These are phyloP conservation scores for Gynochthodes officinalis DNA, from an alignment of 257 asterid species.

Conservation along the genomic window DNA sequence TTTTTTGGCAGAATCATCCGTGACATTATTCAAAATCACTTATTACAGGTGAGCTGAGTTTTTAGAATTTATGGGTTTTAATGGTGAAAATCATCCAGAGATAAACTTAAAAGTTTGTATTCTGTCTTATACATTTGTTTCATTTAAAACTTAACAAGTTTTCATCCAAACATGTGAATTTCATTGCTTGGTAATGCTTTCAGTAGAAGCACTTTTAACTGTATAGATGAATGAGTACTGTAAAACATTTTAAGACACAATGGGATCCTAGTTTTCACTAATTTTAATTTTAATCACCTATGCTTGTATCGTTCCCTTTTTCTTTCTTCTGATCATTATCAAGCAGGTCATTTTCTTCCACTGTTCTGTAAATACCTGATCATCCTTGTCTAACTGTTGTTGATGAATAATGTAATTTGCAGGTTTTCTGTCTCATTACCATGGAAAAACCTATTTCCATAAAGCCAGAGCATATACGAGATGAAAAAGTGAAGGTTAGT, in stretches of 20 bases:
- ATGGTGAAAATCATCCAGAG: background rate
- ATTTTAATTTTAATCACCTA: background rate
- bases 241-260: background rate
- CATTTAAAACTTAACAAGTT: background rate
- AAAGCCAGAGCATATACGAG: constrained; percentile 83
- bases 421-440: constrained; percentile 93
- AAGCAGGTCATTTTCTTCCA: constrained; percentile 4
- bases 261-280: background rate
- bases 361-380: background rate
- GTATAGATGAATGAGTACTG: background rate
- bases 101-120: background rate
- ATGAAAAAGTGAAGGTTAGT: constrained; percentile 92
- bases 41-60: constrained; percentile 65
- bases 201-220: background rate
- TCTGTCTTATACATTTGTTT: background rate
- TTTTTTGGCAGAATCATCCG: constrained; percentile 73
- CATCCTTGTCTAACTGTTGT: background rate
- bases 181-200: background rate
- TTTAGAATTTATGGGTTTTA: too few species aligned
- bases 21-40: constrained; percentile 90
- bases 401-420: constrained; percentile 17
- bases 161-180: background rate
- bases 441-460: constrained; percentile 92
- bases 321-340: background rate
- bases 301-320: background rate